A percentile compares a stretch with the other conserved stretches of the same genome.
phyloP scores from a whole-genome alignment of 257 asterid species.

The Buddleja alternifolia region DNA sequence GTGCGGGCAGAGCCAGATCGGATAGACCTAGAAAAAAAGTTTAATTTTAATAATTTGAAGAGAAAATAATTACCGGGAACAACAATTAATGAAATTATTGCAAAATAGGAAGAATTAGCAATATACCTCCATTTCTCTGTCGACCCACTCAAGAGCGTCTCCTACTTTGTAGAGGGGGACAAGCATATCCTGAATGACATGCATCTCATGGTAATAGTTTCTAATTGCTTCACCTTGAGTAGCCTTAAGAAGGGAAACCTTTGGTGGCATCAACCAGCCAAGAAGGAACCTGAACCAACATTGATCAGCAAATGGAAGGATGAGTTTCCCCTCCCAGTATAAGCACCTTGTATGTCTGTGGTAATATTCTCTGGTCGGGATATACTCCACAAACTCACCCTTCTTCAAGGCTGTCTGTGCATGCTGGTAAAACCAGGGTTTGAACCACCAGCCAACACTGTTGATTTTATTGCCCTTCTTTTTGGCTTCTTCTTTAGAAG shows the following conservation, averaged over 20 bases:
- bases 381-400: slow-evolving; percentile 91
- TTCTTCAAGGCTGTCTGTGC: slow-evolving; percentile 87
- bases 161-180: slow-evolving; percentile 93
- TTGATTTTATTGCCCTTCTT: slow-evolving; percentile 82
- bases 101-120: slow-evolving; percentile 8
- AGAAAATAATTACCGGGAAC: too few species aligned
- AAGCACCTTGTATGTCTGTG: slow-evolving; percentile 96
- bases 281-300: slow-evolving; percentile 90
- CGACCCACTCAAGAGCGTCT: slow-evolving; percentile 89
- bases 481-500: slow-evolving; percentile 90
- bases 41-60: neutral
- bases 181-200: slow-evolving; percentile 96
- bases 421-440: slow-evolving; percentile 97
- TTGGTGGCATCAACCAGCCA: slow-evolving; percentile 97
- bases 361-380: slow-evolving; percentile 90
- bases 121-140: slow-evolving; percentile 90
- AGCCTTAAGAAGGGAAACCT: slow-evolving; percentile 94
- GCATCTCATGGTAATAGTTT: slow-evolving; percentile 95
- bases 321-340: slow-evolving; percentile 98
- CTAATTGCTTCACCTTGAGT: slow-evolving; percentile 94
- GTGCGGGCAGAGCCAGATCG: slow-evolving; percentile 99
- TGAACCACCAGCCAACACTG: slow-evolving; percentile 93
- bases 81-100: too few species aligned
- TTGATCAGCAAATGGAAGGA: slow-evolving; percentile 91
- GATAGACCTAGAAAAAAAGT: slow-evolving; percentile 71